phyloP scores from a whole-genome alignment of 2,329 filamentous ascomycete species.

The Claviceps maximensis region DNA sequence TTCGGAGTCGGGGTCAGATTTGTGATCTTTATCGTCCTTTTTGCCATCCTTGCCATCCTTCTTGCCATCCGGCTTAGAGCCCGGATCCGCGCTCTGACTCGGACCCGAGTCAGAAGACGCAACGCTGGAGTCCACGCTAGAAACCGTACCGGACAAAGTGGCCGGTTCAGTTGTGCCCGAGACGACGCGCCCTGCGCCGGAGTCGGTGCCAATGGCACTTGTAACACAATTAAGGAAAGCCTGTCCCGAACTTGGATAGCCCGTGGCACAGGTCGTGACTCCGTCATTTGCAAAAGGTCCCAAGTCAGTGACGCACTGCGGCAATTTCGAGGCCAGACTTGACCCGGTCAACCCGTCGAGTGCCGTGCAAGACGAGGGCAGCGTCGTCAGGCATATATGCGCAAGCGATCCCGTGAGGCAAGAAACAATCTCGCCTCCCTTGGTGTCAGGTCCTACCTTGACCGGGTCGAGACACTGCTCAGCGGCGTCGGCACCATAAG shows the following conservation, averaged over 20 bases:
- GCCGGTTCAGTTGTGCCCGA: background rate
- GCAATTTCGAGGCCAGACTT: background rate
- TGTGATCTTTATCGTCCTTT: background rate
- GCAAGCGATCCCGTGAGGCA: conserved; percentile 3
- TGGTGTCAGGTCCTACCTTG: background rate
- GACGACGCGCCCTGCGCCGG: background rate
- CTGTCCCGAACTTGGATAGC: background rate
- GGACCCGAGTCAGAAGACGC: too few species aligned
- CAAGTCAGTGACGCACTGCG: conserved; percentile 4
- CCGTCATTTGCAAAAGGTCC: conserved; percentile 1
- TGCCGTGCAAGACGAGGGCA: conserved; percentile 5
- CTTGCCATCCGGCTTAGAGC: too few species aligned
- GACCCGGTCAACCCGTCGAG: background rate
- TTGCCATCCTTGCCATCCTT: too few species aligned
- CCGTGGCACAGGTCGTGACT: background rate
- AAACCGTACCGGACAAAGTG: background rate
- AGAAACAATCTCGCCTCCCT: conserved; percentile 1
- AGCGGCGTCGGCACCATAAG: background rate
- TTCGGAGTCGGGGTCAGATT: background rate
- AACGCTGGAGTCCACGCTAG: background rate
- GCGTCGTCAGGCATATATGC: conserved; percentile 3
- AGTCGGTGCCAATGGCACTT: background rate
- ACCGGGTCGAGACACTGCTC: conserved; percentile 2
- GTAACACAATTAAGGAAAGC: background rate
- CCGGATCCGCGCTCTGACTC: too few species aligned